Conservation (phyloP, 2,329 filamentous ascomycete species). For the Cercospora sp. region DNA sequence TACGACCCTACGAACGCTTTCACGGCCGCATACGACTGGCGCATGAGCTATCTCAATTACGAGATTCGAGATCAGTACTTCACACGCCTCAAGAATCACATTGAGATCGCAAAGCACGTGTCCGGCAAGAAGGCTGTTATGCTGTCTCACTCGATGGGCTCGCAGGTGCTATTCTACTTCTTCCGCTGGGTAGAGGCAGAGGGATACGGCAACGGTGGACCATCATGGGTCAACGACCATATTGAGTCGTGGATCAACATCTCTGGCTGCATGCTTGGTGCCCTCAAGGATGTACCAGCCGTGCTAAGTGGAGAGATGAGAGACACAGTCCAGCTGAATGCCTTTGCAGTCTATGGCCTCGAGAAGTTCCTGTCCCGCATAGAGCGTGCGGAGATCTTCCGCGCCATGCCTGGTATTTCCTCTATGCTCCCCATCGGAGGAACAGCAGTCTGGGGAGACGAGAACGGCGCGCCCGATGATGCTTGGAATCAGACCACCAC, state of each 20-base stretch:
- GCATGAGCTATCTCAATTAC: conserved; percentile 84
- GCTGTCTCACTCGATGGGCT: conserved; percentile 95
- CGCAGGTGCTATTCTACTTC: conserved; percentile 86
- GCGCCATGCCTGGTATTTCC: conserved; percentile 93
- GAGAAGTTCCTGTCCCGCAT: conserved; percentile 92
- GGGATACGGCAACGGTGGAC: conserved; percentile 76
- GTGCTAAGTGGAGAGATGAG: conserved; percentile 97
- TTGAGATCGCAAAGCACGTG: conserved; percentile 77
- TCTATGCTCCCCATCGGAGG: conserved; percentile 96
- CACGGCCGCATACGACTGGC: conserved; percentile 82
- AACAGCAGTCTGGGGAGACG: conserved; percentile 90
- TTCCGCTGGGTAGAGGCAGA: conserved; percentile 79
- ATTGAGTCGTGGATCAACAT: conserved; percentile 98
- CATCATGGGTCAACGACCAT: conserved; percentile 84
- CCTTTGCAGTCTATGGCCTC: conserved; percentile 93
- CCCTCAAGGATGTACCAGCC: conserved; percentile 85
- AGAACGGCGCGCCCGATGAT: conserved; percentile 86
- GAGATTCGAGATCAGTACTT: conserved; percentile 94
- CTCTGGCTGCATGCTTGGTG: conserved; percentile 95
- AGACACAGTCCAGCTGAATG: conserved; percentile 93
- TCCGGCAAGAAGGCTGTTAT: conserved; percentile 78
- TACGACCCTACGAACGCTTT: conserved; percentile 84
- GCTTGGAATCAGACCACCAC: conserved; percentile 68
- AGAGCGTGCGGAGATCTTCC: conserved; percentile 89
- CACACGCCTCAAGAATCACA: conserved; percentile 81